A percentile compares a stretch with the other conserved stretches of the same genome.
Conservation (phyloP, 2,329 filamentous ascomycete genomes). For the Dactylellina haptotyla region DNA sequence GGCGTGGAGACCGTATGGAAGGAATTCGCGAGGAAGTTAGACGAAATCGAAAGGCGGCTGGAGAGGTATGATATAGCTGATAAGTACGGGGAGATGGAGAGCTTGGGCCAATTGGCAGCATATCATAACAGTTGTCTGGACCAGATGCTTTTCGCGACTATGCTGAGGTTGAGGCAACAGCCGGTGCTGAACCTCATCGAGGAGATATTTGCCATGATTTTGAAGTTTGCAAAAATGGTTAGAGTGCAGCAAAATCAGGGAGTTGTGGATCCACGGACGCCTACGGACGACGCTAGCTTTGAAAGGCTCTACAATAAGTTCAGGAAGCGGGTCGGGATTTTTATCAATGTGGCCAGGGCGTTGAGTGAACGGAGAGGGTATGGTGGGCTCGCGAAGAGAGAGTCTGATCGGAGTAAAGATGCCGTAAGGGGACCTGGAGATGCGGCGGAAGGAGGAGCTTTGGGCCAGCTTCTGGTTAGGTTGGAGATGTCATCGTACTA, state of each 20-base stretch:
- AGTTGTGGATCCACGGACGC: constrained; percentile 15
- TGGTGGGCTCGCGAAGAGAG: constrained; percentile 61
- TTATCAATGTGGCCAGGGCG: constrained; percentile 76
- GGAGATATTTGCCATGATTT: constrained; percentile 77
- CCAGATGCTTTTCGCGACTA: constrained; percentile 76
- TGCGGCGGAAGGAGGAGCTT: constrained; percentile 67
- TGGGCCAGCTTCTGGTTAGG: constrained; percentile 74
- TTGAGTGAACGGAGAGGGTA: constrained; percentile 72
- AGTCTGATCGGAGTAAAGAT: constrained; percentile 60
- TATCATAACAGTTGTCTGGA: constrained; percentile 79
- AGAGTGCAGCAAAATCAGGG: constrained; percentile 56
- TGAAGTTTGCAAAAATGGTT: constrained; percentile 71
- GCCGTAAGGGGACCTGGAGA: constrained; percentile 56
- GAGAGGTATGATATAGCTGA: constrained; percentile 53
- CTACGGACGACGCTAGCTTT: constrained; percentile 61
- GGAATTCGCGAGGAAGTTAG: constrained; percentile 73
- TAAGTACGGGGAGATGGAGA: constrained; percentile 61
- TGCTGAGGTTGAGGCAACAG: constrained; percentile 78
- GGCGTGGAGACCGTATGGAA: constrained; percentile 80
- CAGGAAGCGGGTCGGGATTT: constrained; percentile 76
- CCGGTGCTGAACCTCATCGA: constrained; percentile 78
- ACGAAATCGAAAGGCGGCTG: constrained; percentile 65
- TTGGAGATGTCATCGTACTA: constrained; percentile 70
- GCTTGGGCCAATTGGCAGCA: constrained; percentile 67
- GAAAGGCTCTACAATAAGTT: constrained; percentile 72